Percentiles rank a stretch among this genome's conserved stretches.
Evolutionary conservation across 495 filamentous ascomycete genomes (phyloP).

Genomic region (Talaromyces nanjingensis): DNA sequence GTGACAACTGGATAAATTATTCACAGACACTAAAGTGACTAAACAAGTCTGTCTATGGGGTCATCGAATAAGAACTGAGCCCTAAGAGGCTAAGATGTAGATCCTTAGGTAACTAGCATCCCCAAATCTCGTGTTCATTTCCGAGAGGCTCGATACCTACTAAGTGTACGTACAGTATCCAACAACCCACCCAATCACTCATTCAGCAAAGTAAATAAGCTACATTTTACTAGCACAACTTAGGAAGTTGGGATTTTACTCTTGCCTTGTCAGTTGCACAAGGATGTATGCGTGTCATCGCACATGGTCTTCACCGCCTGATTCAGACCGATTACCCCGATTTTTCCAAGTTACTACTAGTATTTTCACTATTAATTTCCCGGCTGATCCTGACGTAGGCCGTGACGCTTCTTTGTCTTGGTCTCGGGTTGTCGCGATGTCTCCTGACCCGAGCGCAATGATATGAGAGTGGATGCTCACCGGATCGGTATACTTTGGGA

Average conservation of each 20-base stretch:
- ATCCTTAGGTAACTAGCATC: background rate
- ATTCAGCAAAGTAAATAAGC: background rate
- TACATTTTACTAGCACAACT: background rate
- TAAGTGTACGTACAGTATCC: background rate
- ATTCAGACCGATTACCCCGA: background rate
- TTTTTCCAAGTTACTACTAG: background rate
- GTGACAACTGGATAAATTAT: background rate
- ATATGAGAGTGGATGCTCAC: background rate
- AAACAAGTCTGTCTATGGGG: background rate
- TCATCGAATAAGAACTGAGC: background rate
- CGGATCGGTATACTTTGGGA: background rate
- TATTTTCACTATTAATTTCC: background rate
- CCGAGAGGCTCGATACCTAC: background rate
- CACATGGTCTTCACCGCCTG: background rate
- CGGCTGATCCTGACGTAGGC: background rate
- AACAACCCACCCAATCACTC: background rate
- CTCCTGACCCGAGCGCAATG: background rate
- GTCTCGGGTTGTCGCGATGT: background rate
- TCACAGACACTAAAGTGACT: background rate
- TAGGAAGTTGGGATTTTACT: background rate
- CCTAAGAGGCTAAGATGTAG: background rate
- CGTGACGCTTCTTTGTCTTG: background rate
- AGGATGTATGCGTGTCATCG: background rate
- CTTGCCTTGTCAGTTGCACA: background rate
- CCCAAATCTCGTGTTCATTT: background rate